Base-by-base conservation (phyloP, 495 filamentous ascomycete genomes). In the Talaromyces thailandensis region DNA sequence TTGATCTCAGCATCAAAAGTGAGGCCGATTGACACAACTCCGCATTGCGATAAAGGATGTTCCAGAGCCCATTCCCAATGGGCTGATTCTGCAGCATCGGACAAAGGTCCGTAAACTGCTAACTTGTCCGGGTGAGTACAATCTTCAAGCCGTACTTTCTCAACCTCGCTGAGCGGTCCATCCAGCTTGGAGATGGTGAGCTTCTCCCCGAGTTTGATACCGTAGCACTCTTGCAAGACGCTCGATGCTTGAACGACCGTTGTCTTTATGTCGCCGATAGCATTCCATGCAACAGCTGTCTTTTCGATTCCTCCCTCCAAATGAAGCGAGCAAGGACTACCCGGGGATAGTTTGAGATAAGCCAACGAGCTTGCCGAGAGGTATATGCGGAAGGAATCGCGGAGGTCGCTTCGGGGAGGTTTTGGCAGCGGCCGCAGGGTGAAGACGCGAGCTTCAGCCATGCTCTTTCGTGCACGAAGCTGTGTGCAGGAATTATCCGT, bases 31-130 rank as follows among this genome's bases (percentile, higher is more conserved):
- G 71, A 63, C 26, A 83, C 57, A 55, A 70, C 61, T 56, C 77
- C 79, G 37, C 76, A 76, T 70, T 71, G 77, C 73, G 76, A 71
- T 61, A 89, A 69, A 60, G 77, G 76, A 69, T 83, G 80, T 65
- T 84, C 79, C 50, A 89, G 67, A 66, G 79, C 78, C 80, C 86
- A 87, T 65, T 81, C 80, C 88, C 88, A 92, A 64, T 83, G 77
- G 21, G 73, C 67, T 60, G 73, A 75, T 35, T 88, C 86, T 6
- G 26, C n/a, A 6, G 66, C 65, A 18, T 76, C 71, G 21, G 72
- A 61, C 52, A 80, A 72, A 7, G 65, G 60, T 7, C 75, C 73
- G 62, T 68, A 65, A 64, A 64, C 70, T 24, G 63, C 56, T 29
- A 73, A 56, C 58, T 65, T 72, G 11, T 79, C 77, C 25, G 71